Evolutionary conservation across 108 stramenopile genomes (phyloP).

Genomic region (Skeletonema potamos): DNA sequence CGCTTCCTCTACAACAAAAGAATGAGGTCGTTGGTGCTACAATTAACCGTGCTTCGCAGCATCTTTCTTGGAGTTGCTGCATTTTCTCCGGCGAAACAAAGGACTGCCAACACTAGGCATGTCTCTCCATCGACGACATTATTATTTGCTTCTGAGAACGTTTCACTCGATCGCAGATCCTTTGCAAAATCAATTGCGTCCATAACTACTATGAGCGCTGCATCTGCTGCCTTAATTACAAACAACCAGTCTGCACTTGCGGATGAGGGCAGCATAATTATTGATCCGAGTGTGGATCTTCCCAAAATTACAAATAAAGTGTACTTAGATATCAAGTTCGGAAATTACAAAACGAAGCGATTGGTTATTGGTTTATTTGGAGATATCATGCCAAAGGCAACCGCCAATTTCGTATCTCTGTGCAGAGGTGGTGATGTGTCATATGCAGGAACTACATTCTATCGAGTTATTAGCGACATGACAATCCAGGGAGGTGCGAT

Average conservation of each 20-base stretch:
- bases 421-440: constrained; percentile 23
- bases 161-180: background rate
- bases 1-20: background rate
- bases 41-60: background rate
- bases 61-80: background rate
- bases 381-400: constrained; percentile 58
- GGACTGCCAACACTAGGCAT: background rate
- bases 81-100: background rate
- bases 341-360: constrained; percentile 30
- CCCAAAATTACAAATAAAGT: constrained; percentile 61
- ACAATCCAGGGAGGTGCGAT: constrained; percentile 77
- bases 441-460: constrained; percentile 66
- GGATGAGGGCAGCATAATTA: constrained; percentile 5
- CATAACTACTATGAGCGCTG: background rate
- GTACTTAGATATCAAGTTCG: constrained; percentile 61
- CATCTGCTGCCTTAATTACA: background rate
- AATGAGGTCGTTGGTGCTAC: background rate
- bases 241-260: constrained; percentile 2
- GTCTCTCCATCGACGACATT: background rate
- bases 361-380: constrained; percentile 69
- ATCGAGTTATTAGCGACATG: constrained; percentile 58
- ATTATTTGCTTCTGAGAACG: background rate
- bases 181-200: background rate
- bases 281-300: constrained; percentile 53
- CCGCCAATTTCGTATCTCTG: constrained; percentile 56